Evolutionary conservation across 1,139 yeast species (phyloP).

Genomic region (Kodamaea fungicola): DNA sequence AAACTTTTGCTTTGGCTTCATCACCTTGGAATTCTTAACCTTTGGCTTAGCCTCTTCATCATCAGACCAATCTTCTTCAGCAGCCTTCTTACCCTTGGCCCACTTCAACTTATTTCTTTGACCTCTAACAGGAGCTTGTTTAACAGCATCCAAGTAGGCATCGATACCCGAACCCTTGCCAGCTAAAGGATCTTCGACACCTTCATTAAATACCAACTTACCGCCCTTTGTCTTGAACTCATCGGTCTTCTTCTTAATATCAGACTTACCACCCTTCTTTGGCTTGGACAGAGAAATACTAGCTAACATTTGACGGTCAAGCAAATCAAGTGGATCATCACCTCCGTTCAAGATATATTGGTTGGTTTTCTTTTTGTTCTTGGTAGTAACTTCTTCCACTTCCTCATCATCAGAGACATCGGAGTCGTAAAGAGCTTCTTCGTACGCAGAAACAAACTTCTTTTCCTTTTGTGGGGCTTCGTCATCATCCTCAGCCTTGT

Average conservation of each 20-base stretch:
- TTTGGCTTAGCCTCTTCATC: slow-evolving; percentile 27
- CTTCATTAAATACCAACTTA: slow-evolving; percentile 47
- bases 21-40: slow-evolving; percentile 20
- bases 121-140: slow-evolving; percentile 89
- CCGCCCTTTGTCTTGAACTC: slow-evolving; percentile 55
- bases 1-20: slow-evolving; percentile 48
- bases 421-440: slow-evolving; percentile 68
- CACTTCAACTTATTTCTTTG: slow-evolving; percentile 87
- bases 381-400: slow-evolving; percentile 27
- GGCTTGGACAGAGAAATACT: slow-evolving; percentile 88
- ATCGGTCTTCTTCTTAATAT: slow-evolving; percentile 40
- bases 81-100: slow-evolving; percentile 57
- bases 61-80: slow-evolving; percentile 54
- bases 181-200: slow-evolving; percentile 52
- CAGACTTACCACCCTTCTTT: slow-evolving; percentile 46
- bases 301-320: slow-evolving; percentile 80
- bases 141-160: slow-evolving; percentile 91
- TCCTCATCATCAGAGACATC: slow-evolving; percentile 48
- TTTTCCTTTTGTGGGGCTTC: slow-evolving; percentile 26
- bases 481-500: slow-evolving; percentile 39
- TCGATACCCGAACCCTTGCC: slow-evolving; percentile 60
- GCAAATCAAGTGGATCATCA: slow-evolving; percentile 84
- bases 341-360: slow-evolving; percentile 68
- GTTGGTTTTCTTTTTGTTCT: slow-evolving; percentile 42
- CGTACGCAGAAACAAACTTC: slow-evolving; percentile 78